Evolutionary conservation across 202 grass and related monocot species (phyloP).

Genomic region (Bolboschoenoplectus hybrid): DNA sequence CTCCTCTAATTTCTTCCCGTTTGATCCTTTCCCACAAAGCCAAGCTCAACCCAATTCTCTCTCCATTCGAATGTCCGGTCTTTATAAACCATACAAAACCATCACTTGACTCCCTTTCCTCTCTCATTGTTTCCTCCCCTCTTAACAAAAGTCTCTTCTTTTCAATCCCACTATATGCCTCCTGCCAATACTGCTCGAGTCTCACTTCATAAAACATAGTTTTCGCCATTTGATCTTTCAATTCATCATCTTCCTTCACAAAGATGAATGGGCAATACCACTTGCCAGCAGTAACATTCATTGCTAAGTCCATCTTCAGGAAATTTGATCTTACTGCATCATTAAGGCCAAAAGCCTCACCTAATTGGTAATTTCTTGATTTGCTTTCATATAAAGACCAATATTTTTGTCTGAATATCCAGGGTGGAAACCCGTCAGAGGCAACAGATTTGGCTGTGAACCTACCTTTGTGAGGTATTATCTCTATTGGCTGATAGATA

Average conservation of each 20-base stretch:
- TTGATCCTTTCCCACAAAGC: conserved; percentile 51
- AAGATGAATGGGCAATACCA: conserved; percentile 59
- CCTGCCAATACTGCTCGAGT: conserved; percentile 43
- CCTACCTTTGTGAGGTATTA: neutral
- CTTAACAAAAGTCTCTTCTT: conserved; percentile 32
- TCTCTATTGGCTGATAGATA: conserved; percentile 44
- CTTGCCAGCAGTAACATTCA: conserved; percentile 24
- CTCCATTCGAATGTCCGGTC: neutral
- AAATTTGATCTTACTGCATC: neutral
- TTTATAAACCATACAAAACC: conserved; percentile 49
- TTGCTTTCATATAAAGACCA: conserved; percentile 21
- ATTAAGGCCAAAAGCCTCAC: conserved; percentile 38
- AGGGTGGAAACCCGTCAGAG: conserved; percentile 37
- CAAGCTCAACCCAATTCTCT: conserved; percentile 28
- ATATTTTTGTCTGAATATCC: conserved; percentile 40
- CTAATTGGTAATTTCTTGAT: conserved; percentile 18
- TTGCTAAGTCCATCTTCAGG: neutral
- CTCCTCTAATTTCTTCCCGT: conserved; percentile 42
- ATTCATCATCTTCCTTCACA: conserved; percentile 18
- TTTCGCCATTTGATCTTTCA: conserved; percentile 31
- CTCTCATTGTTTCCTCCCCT: conserved; percentile 21
- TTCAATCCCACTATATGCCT: conserved; percentile 20
- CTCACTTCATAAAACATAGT: conserved; percentile 47
- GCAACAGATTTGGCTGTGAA: conserved; percentile 40
- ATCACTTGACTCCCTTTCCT: neutral